These are phyloP conservation scores for Neonectria coccinea DNA, from an alignment of 2,329 filamentous ascomycete species.

Conservation along the genomic window DNA sequence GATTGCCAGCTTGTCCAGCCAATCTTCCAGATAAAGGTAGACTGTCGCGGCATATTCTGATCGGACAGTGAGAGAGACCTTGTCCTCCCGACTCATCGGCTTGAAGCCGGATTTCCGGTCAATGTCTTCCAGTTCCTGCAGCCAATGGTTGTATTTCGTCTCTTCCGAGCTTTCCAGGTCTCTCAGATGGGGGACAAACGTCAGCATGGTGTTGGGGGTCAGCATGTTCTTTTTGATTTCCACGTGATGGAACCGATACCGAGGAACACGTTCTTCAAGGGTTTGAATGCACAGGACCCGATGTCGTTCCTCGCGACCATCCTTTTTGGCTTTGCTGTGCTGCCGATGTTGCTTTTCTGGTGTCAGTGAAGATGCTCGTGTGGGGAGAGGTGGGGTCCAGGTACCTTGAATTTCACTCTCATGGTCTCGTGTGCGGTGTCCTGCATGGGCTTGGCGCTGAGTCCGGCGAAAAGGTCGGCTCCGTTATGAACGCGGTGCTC, in stretches of 20 bases:
- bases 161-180: slow-evolving; percentile 69
- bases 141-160: slow-evolving; percentile 66
- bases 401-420: slow-evolving; percentile 64
- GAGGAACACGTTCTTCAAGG: slow-evolving; percentile 64
- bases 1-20: slow-evolving; percentile 63
- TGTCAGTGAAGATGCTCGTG: slow-evolving; percentile 31
- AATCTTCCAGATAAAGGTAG: slow-evolving; percentile 65
- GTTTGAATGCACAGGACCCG: slow-evolving; percentile 61
- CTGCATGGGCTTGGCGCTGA: slow-evolving; percentile 53
- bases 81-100: slow-evolving; percentile 64
- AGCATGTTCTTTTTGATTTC: slow-evolving; percentile 70
- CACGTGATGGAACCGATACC: slow-evolving; percentile 70
- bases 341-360: slow-evolving; percentile 51
- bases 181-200: slow-evolving; percentile 69
- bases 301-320: slow-evolving; percentile 57
- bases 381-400: slow-evolving; percentile 18
- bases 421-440: slow-evolving; percentile 56
- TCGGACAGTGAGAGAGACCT: slow-evolving; percentile 60
- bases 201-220: slow-evolving; percentile 70
- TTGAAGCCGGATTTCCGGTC: slow-evolving; percentile 69
- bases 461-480: slow-evolving; percentile 61
- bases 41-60: slow-evolving; percentile 65
- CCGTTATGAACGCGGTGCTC: slow-evolving; percentile 56
- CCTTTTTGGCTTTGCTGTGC: slow-evolving; percentile 58
- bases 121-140: slow-evolving; percentile 68